Evolutionary conservation across 495 filamentous ascomycete species (phyloP).

Genomic region (Hypoxylon crocopeplum): DNA sequence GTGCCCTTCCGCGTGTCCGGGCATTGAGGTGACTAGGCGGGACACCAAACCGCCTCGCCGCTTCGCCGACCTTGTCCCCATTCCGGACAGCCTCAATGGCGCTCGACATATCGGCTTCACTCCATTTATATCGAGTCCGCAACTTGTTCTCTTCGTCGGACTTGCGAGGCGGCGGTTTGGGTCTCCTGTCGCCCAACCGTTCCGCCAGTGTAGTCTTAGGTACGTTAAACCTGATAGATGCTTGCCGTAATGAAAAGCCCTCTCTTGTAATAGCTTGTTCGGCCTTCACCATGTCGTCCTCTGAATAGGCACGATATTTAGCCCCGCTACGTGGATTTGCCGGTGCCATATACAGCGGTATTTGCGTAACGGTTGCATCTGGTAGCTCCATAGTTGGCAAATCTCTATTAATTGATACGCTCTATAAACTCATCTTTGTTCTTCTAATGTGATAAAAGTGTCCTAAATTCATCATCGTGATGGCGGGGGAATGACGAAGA

Average conservation of each 20-base stretch:
- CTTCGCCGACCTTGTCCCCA: constrained; percentile 7
- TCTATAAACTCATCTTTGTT: no score
- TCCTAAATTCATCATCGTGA: constrained; percentile 6
- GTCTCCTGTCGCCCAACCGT: constrained; percentile 5
- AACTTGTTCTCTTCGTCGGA: constrained; percentile 2
- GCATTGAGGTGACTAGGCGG: constrained; percentile 16
- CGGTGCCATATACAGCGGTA: constrained; percentile 3
- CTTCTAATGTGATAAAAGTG: no score
- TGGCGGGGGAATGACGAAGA: not conserved
- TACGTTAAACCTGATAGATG: constrained; percentile 5
- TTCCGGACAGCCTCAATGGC: constrained; percentile 7
- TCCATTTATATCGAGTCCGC: constrained; percentile 19
- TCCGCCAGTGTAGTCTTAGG: constrained; percentile 18
- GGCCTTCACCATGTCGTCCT: constrained; percentile 20
- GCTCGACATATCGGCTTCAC: constrained; percentile 8
- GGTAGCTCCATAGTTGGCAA: constrained; percentile 9
- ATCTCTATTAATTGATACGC: no score
- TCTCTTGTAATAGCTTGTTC: constrained; percentile 15
- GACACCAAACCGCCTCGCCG: constrained; percentile 16
- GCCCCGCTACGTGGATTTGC: constrained; percentile 7
- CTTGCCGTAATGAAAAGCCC: constrained; percentile 14
- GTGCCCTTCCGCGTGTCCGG: constrained; percentile 1
- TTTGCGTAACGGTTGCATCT: constrained; percentile 1
- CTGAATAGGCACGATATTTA: constrained; percentile 23
- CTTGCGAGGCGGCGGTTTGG: constrained; percentile 12